phyloP scores from a whole-genome alignment of 257 asterid genomes.

The Avicennia marina region DNA sequence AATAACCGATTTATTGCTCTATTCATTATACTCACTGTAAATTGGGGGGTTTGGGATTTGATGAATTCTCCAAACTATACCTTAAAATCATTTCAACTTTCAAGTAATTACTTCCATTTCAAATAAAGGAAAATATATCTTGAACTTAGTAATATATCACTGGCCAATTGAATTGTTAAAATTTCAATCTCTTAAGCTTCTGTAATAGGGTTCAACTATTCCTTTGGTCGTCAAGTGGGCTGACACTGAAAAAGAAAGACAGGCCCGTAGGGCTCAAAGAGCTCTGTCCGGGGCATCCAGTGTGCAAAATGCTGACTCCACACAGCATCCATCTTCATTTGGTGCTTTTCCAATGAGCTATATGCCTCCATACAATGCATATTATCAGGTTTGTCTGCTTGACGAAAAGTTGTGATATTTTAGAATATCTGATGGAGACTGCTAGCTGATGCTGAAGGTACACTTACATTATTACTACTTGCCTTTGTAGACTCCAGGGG shows the following conservation, averaged over 20 bases:
- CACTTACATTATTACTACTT: conserved; percentile 29
- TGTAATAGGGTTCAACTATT: conserved; percentile 70
- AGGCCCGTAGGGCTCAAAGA: conserved; percentile 85
- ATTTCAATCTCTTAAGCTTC: conserved; percentile 12
- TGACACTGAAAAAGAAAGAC: conserved; percentile 97
- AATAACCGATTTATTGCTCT: too few relatives aligned
- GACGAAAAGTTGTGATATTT: neutral
- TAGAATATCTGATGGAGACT: too few relatives aligned
- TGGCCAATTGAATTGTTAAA: too few relatives aligned
- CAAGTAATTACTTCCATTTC: too few relatives aligned
- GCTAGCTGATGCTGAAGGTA: conserved; percentile 20
- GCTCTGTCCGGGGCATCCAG: conserved; percentile 56
- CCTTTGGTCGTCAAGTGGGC: conserved; percentile 99
- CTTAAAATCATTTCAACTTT: too few relatives aligned
- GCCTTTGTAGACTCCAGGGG: conserved; percentile 70
- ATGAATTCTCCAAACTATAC: too few relatives aligned
- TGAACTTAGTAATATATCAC: too few relatives aligned
- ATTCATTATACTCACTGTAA: too few relatives aligned
- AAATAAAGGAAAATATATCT: too few relatives aligned
- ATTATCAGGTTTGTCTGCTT: conserved; percentile 68
- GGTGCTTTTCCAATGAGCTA: conserved; percentile 89
- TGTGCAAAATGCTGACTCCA: conserved; percentile 51
- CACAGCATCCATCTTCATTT: conserved; percentile 67
- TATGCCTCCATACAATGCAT: conserved; percentile 82
- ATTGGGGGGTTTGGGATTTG: too few relatives aligned